Base-by-base conservation (phyloP, 331 rosid species). In the Acacia concinna region DNA sequence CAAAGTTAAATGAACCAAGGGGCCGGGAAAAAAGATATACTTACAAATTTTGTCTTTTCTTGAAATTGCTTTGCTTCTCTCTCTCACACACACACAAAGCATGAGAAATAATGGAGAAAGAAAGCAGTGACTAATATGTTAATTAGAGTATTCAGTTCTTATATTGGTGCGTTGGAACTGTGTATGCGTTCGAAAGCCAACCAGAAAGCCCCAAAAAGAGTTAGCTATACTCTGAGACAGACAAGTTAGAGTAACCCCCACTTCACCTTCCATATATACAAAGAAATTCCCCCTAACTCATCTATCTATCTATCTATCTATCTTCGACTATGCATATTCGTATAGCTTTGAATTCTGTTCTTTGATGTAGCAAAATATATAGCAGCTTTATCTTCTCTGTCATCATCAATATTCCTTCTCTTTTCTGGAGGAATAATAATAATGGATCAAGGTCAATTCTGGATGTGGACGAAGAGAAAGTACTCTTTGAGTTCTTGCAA, bases 401-500 rank as follows among this genome's bases (percentile, higher is more conserved):
- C 23, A 21, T 37, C 4, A 9, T n/a, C 47, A 46, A 46, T 46
- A 47, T 44, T 8, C 63, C 66, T 30, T 59, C 28, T 37, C 30
- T 25, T 46, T 5, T 10, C 4, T 38, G 37, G 70, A 57, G 32
- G 31, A 81, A 93, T 88, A 46, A 44, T 43, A 46, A 12, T 51
- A 81, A 91, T 90, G 98, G 97, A 92, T 81, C 87, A 86, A 77
- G 88, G 85, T 79, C 84, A 83, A 69, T 86, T 84, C 75, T 86
- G 90, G 92, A 87, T 79, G 85, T 84, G 90, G 86, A 85, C 88
- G 38, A 90, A 91, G 86, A 83, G 88, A 78, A 92, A 91, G 71
- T 73, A 83, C 76, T 78, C 77, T 31, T 34, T 78, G 84, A 65
- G 38, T 30, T 62, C 82, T 20, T 74, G 27, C 18, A 64, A 52